A percentile compares a stretch with the other conserved stretches of the same genome.
phyloP scores from a whole-genome alignment of 768 basidiomycete species.

The Leccinum boreale region DNA sequence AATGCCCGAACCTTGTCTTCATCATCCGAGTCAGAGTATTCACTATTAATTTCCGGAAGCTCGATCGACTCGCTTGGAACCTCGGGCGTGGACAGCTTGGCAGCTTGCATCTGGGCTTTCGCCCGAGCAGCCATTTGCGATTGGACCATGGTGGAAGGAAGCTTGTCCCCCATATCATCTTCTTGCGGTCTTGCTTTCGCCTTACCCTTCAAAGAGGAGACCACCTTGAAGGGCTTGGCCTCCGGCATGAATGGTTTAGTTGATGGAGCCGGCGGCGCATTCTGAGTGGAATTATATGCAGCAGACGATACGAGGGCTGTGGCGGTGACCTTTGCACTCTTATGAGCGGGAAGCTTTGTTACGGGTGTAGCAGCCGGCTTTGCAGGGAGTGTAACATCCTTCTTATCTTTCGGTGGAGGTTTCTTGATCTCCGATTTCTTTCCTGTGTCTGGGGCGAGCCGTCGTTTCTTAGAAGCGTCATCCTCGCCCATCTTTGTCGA shows the following conservation, averaged over 20 bases:
- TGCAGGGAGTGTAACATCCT: slow-evolving; percentile 25
- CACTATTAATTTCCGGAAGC: slow-evolving; percentile 92
- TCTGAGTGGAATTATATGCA: slow-evolving; percentile 38
- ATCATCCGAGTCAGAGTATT: slow-evolving; percentile 96
- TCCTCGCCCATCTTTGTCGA: slow-evolving; percentile 71
- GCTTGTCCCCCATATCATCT: slow-evolving; percentile 45
- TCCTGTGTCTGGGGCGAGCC: slow-evolving; percentile 48
- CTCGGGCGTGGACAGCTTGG: slow-evolving; percentile 43
- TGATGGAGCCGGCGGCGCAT: slow-evolving; percentile 26
- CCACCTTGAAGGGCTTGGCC: slow-evolving; percentile 36
- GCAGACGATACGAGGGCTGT: slow-evolving; percentile 36
- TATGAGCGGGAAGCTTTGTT: slow-evolving; percentile 29
- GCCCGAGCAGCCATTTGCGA: slow-evolving; percentile 70
- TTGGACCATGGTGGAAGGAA: slow-evolving; percentile 62
- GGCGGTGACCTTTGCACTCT: slow-evolving; percentile 34
- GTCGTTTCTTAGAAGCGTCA: slow-evolving; percentile 70
- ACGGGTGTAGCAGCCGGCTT: slow-evolving; percentile 27
- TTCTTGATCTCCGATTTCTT: slow-evolving; percentile 63
- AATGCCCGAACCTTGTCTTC: slow-evolving; percentile 74
- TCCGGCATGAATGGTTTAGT: slow-evolving; percentile 30
- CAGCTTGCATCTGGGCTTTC: slow-evolving; percentile 64
- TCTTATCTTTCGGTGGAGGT: slow-evolving; percentile 54
- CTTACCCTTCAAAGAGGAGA: slow-evolving; percentile 43
- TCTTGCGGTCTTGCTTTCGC: slow-evolving; percentile 46
- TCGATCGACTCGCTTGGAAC: slow-evolving; percentile 80